Percentiles rank a stretch among this genome's conserved stretches.
These are phyloP conservation scores for Cadophora luteo-olivacea DNA, from an alignment of 2,329 filamentous ascomycete genomes.

Conservation along the genomic window DNA sequence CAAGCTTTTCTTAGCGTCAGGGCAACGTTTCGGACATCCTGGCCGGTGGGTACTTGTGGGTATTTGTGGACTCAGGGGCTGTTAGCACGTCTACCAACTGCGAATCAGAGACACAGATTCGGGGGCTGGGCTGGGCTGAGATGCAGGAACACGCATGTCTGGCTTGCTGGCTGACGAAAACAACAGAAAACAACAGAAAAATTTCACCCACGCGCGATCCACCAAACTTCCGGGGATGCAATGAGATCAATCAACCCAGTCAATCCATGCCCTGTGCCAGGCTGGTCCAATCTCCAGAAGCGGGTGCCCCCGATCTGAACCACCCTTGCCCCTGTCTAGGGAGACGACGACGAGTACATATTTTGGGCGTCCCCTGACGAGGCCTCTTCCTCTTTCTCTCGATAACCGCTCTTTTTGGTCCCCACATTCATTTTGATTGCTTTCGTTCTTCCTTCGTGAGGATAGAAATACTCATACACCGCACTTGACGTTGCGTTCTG, in stretches of 20 bases:
- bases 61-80: not conserved
- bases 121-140: conserved; percentile 1
- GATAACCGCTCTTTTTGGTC: conserved; percentile 15
- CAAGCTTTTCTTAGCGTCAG: conserved; percentile 15
- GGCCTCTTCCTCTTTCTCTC: conserved; percentile 16
- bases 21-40: not conserved
- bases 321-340: not conserved
- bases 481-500: conserved; percentile 33
- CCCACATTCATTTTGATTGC: conserved; percentile 15
- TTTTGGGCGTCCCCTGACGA: conserved; percentile 9
- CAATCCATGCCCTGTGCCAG: not conserved
- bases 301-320: conserved; percentile 3
- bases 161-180: not conserved
- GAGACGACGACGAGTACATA: not conserved
- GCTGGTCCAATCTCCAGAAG: conserved; percentile 7
- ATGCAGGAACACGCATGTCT: conserved; percentile 11
- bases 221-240: not conserved
- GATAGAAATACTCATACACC: conserved; percentile 18
- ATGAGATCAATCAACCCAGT: not conserved
- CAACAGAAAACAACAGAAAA: too few species aligned
- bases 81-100: not conserved
- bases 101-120: not conserved
- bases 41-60: not conserved
- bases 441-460: conserved; percentile 10
- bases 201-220: not conserved